phyloP scores from a whole-genome alignment of 225 moss, liverwort and hornwort genomes.

The Pseudoscleropodium purum region DNA sequence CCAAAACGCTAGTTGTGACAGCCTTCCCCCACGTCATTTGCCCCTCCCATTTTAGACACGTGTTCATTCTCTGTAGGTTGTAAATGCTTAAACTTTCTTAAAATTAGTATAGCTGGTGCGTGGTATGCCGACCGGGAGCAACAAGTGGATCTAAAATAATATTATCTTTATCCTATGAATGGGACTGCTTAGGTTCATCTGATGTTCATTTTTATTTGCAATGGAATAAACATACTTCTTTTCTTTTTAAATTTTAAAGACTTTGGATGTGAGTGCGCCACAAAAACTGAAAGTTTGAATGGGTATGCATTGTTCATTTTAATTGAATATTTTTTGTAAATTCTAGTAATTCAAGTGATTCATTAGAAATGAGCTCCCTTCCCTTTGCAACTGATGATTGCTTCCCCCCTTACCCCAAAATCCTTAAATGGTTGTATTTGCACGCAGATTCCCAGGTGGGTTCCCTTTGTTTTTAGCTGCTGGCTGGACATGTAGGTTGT shows the following conservation, averaged over 20 bases:
- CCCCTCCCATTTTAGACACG: neutral
- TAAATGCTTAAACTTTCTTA: neutral
- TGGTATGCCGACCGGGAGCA: neutral
- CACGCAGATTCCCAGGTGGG: neutral
- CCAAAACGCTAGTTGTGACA: neutral
- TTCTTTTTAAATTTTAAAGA: too few relatives aligned
- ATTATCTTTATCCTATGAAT: neutral
- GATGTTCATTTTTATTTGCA: neutral
- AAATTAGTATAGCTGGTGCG: neutral
- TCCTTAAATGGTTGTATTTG: neutral
- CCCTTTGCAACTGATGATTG: neutral
- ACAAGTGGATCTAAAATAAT: neutral
- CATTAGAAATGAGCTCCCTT: neutral
- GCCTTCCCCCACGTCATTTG: neutral
- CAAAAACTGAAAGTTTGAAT: neutral
- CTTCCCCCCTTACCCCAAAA: neutral
- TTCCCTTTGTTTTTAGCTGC: conserved; percentile 16
- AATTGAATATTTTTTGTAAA: neutral
- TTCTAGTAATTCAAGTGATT: neutral
- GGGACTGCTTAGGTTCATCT: neutral
- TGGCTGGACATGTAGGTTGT: neutral
- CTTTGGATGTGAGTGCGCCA: neutral
- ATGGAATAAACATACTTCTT: neutral
- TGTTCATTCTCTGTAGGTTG: neutral
- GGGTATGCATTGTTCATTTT: neutral